phyloP scores from a whole-genome alignment of 768 basidiomycete genomes.

The Gloeopeniophorella convolvens region DNA sequence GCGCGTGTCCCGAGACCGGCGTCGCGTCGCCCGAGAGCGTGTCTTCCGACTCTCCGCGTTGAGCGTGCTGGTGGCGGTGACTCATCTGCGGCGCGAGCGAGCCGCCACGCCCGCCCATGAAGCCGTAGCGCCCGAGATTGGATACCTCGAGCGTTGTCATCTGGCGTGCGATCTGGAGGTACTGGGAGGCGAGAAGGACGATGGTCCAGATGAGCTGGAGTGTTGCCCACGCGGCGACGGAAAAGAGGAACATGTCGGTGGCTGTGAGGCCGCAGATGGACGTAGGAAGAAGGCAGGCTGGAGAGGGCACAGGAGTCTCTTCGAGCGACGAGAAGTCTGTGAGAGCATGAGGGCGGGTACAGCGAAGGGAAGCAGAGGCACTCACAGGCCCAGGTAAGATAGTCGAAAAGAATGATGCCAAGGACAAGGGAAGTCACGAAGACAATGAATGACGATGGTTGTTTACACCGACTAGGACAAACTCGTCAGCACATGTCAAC shows the following conservation, averaged over 20 bases:
- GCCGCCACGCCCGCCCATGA: slow-evolving; percentile 88
- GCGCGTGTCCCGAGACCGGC: slow-evolving; percentile 17
- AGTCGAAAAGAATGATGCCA: slow-evolving; percentile 77
- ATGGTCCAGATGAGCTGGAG: slow-evolving; percentile 95
- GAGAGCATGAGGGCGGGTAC: neutral
- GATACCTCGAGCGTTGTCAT: slow-evolving; percentile 96
- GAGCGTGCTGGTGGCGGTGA: slow-evolving; percentile 48
- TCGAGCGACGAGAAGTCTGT: slow-evolving; percentile 50
- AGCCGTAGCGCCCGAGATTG: slow-evolving; percentile 92
- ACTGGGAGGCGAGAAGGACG: slow-evolving; percentile 77
- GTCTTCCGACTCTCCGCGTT: slow-evolving; percentile 31
- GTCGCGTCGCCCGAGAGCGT: slow-evolving; percentile 40
- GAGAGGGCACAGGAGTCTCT: slow-evolving; percentile 37
- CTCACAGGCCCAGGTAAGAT: slow-evolving; percentile 78
- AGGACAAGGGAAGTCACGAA: slow-evolving; percentile 83
- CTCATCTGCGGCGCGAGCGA: slow-evolving; percentile 71
- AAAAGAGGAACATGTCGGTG: slow-evolving; percentile 77
- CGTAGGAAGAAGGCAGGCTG: slow-evolving; percentile 62
- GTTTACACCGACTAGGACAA: slow-evolving; percentile 73
- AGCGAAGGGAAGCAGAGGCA: slow-evolving; percentile 17
- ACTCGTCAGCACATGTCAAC: slow-evolving; percentile 3
- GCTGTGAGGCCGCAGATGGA: slow-evolving; percentile 65
- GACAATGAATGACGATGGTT: slow-evolving; percentile 97
- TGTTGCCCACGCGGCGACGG: slow-evolving; percentile 78
- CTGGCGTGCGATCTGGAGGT: slow-evolving; percentile 89